Conservation (phyloP, 768 basidiomycete species). For the Auriscalpium orientale region DNA sequence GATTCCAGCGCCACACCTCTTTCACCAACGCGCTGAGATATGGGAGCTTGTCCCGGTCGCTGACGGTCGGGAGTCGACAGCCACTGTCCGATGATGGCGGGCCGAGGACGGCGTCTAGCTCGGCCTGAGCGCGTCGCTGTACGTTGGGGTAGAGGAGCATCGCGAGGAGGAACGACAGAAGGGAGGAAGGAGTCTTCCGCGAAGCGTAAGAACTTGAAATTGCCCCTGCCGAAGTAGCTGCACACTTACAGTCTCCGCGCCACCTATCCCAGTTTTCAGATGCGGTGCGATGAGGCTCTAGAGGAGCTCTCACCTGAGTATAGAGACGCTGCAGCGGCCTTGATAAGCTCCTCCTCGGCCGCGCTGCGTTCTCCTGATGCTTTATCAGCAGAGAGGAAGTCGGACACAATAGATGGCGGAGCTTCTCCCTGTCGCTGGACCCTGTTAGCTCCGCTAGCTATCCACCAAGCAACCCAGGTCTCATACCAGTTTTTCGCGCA, state of each 20-base stretch:
- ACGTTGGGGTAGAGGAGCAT: neutral
- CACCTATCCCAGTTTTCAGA: neutral
- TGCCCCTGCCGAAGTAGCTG: neutral
- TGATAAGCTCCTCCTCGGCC: neutral
- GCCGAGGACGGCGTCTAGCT: neutral
- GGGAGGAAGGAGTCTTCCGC: neutral
- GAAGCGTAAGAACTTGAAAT: neutral
- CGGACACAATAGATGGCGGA: neutral
- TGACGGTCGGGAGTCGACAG: neutral
- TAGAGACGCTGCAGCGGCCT: conserved; percentile 1
- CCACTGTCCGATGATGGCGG: neutral
- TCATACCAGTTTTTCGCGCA: conserved; percentile 47
- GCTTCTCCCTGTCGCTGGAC: neutral
- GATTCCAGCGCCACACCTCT: conserved; percentile 1
- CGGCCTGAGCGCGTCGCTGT: neutral
- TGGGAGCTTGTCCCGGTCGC: neutral
- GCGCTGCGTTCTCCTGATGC: neutral
- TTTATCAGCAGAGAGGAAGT: neutral
- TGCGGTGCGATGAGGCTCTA: neutral
- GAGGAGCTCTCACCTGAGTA: neutral
- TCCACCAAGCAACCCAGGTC: conserved; percentile 4
- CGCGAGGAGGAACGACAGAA: neutral
- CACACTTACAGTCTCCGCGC: neutral
- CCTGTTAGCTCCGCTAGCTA: neutral
- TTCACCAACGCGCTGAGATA: neutral